phyloP scores from a whole-genome alignment of 164 flowering plant species.

The Aristolochia californica region DNA sequence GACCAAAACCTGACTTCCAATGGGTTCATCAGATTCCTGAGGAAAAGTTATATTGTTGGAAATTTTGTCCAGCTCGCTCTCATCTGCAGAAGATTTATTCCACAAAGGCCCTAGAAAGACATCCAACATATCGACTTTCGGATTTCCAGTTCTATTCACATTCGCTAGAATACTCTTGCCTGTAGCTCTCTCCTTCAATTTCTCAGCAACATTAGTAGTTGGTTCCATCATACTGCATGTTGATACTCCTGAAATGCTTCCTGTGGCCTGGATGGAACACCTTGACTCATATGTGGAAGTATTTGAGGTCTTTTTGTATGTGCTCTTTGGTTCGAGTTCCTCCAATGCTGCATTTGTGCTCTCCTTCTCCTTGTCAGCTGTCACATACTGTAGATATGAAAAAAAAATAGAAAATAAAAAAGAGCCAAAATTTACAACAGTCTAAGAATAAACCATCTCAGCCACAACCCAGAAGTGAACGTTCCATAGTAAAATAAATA shows the following conservation, averaged over 20 bases:
- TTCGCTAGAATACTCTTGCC: conserved; percentile 4
- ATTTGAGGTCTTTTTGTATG: conserved; percentile 4
- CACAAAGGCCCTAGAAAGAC: conserved; percentile 58
- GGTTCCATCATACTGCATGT: conserved; percentile 2
- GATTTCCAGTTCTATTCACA: conserved; percentile 30
- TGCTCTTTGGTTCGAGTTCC: conserved; percentile 10
- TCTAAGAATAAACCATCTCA: background rate
- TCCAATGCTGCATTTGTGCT: conserved; percentile 4
- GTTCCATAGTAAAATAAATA: background rate
- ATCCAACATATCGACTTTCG: conserved; percentile 56
- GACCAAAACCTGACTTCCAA: conserved; percentile 12
- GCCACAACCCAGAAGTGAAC: background rate
- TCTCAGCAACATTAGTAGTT: conserved; percentile 1
- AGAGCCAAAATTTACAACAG: background rate
- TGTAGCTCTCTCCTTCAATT: conserved; percentile 3
- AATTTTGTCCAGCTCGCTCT: conserved; percentile 14
- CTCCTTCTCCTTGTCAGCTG: conserved; percentile 21
- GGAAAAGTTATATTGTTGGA: conserved; percentile 10
- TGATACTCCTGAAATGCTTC: conserved; percentile 4
- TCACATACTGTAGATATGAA: conserved; percentile 32
- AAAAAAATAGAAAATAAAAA: conserved; percentile 1
- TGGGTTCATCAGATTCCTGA: conserved; percentile 2
- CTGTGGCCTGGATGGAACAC: conserved; percentile 6
- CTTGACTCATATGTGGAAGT: conserved; percentile 10
- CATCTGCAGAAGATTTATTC: conserved; percentile 23